phyloP scores from a whole-genome alignment of 1,284 basidiomycete species.

The Apiotrichum mycotoxinovorans region DNA sequence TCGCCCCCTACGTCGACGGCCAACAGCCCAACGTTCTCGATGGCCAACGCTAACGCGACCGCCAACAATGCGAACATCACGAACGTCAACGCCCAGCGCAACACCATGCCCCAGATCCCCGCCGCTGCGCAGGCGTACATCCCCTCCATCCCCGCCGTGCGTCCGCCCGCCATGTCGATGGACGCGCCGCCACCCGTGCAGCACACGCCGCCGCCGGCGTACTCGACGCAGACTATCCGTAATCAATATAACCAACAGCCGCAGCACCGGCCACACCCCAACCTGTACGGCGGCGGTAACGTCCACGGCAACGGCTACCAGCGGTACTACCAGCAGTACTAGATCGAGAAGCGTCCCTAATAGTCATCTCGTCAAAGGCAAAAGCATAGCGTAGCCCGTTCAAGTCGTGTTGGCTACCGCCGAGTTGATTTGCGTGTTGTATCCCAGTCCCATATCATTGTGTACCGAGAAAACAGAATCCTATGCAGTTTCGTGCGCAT shows the following conservation, averaged over 20 bases:
- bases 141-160: background rate
- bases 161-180: constrained; percentile 9
- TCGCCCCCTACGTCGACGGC: background rate
- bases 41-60: background rate
- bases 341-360: no score
- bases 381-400: no score
- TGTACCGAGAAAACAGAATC: no score
- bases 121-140: background rate
- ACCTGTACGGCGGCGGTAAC: no score
- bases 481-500: no score
- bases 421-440: no score
- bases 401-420: no score
- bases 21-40: background rate
- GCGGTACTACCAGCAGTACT: no score
- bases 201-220: background rate
- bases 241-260: background rate
- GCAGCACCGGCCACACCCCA: no score
- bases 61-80: background rate
- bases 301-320: no score
- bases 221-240: background rate
- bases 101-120: background rate
- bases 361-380: no score
- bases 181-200: constrained; percentile 7
- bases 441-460: no score
- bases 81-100: background rate